These are phyloP conservation scores for Exophiala calicioides DNA, from an alignment of 2,329 filamentous ascomycete species.

Conservation along the genomic window DNA sequence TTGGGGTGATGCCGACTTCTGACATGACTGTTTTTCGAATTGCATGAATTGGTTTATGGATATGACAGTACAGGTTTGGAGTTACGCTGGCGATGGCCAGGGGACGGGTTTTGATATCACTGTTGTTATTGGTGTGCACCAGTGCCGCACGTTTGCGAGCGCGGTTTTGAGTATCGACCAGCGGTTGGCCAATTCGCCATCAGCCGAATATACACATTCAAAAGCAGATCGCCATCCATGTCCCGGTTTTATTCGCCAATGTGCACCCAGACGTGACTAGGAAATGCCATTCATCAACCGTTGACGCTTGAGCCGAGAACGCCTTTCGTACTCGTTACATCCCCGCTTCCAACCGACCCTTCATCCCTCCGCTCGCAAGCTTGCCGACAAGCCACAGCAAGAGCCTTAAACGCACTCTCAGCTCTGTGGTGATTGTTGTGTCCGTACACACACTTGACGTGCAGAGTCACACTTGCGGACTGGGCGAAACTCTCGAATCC, in stretches of 20 bases:
- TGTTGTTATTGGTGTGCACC: too few relatives aligned
- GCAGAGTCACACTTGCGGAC: constrained; percentile 84
- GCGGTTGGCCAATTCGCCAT: too few relatives aligned
- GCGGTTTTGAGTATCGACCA: too few relatives aligned
- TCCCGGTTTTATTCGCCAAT: too few relatives aligned
- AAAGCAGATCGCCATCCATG: not conserved
- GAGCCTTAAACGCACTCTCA: constrained; percentile 95
- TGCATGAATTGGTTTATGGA: constrained; percentile 8
- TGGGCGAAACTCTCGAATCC: constrained; percentile 93
- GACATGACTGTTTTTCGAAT: constrained; percentile 1
- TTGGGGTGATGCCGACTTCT: constrained; percentile 49
- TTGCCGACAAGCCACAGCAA: constrained; percentile 79
- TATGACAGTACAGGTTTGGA: constrained; percentile 7
- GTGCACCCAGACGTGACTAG: too few relatives aligned
- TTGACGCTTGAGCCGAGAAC: constrained; percentile 57
- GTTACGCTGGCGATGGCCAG: too few relatives aligned
- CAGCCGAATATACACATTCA: too few relatives aligned
- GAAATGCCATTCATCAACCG: constrained; percentile 12
- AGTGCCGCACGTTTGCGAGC: too few relatives aligned
- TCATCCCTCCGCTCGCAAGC: constrained; percentile 72
- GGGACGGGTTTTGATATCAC: too few relatives aligned
- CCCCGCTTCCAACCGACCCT: constrained; percentile 78
- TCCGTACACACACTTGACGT: constrained; percentile 88
- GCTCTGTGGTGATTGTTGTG: constrained; percentile 95
- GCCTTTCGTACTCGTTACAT: constrained; percentile 95